A percentile compares a stretch with the other conserved stretches of the same genome.
These are phyloP conservation scores for Moesziomyces antarcticus DNA, from an alignment of 1,284 basidiomycete species.

Conservation along the genomic window DNA sequence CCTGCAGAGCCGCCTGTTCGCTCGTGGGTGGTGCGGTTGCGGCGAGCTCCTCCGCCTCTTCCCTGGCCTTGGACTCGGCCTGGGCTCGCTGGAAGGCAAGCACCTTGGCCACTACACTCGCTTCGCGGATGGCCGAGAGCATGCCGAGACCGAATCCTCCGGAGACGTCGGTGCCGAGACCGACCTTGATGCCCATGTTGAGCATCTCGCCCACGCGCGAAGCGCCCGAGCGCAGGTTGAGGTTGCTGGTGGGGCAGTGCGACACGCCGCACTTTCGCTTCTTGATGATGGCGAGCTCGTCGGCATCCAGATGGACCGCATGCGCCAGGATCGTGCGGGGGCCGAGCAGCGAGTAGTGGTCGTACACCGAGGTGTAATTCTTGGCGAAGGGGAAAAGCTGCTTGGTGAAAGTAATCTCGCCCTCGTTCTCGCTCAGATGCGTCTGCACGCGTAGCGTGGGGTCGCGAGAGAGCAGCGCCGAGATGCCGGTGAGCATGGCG, in stretches of 20 bases:
- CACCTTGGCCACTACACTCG: slow-evolving; percentile 84
- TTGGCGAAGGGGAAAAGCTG: slow-evolving; percentile 73
- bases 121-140: slow-evolving; percentile 82
- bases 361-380: slow-evolving; percentile 76
- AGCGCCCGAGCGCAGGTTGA: slow-evolving; percentile 86
- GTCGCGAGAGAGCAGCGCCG: slow-evolving; percentile 70
- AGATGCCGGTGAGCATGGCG: slow-evolving; percentile 77
- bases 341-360: slow-evolving; percentile 79
- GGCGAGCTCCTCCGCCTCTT: slow-evolving; percentile 15
- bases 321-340: slow-evolving; percentile 88
- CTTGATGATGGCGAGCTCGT: slow-evolving; percentile 81
- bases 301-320: slow-evolving; percentile 79
- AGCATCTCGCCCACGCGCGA: slow-evolving; percentile 82
- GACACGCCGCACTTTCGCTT: slow-evolving; percentile 79
- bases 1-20: slow-evolving; percentile 19
- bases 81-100: slow-evolving; percentile 68
- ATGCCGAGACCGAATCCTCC: slow-evolving; percentile 89
- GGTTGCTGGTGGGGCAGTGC: slow-evolving; percentile 89
- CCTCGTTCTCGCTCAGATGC: slow-evolving; percentile 86
- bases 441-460: slow-evolving; percentile 83
- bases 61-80: slow-evolving; percentile 40
- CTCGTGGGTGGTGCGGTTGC: slow-evolving; percentile 22
- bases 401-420: slow-evolving; percentile 79
- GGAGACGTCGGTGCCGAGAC: slow-evolving; percentile 87
- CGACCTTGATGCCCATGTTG: slow-evolving; percentile 85